Base-by-base conservation (phyloP, 768 basidiomycete genomes). In the Mycena metata region DNA sequence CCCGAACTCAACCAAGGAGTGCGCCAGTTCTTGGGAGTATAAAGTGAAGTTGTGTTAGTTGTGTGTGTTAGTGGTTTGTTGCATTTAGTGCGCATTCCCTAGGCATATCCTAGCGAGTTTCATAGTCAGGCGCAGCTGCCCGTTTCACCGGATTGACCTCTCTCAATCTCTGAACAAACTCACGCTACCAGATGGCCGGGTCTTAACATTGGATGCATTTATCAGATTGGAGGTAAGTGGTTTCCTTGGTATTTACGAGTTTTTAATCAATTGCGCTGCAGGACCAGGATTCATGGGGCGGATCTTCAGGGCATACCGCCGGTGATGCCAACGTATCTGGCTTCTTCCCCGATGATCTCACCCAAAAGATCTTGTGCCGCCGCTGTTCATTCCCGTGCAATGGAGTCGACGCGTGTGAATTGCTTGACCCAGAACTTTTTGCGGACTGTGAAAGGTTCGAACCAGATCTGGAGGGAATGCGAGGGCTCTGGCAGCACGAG, bases 241-340 rank as follows among this genome's bases (percentile, higher is more conserved):
- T 1, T 11, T 41, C 0, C 21, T 24, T n/a, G 19, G 9, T 6
- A 17, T 15, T 7, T 30, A 30, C 12, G 15, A 51, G 12, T 30
- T 41, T 41, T 26, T 30, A 30, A 26, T 33, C n/a, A 45, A 41
- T 24, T 17, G 17, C 33, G 19, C 24, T 12, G 4, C 23, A 69
- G 67, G 55, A 69, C 35, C 67, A 64, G 45, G 67, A 69, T 2
- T 63, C 67, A 1, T 69, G 67, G 67, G 26, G 24, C 4, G 61
- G 67, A 30, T 51, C 55, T 7, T 26, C 23, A 2, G 67, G 61
- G 1, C 60, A 63, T 15, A 19, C 6, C 19, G 30, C 17, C 3
- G 67, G 67, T 3, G 67, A 69, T 39, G 56, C 24, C 2, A n/a
- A 35, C 24, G 56, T 59, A 12, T 13, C 0, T 11, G 47, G 55